Evolutionary conservation across 352 stramenopile genomes (phyloP).

Genomic region (Phytophthora podocarpi): DNA sequence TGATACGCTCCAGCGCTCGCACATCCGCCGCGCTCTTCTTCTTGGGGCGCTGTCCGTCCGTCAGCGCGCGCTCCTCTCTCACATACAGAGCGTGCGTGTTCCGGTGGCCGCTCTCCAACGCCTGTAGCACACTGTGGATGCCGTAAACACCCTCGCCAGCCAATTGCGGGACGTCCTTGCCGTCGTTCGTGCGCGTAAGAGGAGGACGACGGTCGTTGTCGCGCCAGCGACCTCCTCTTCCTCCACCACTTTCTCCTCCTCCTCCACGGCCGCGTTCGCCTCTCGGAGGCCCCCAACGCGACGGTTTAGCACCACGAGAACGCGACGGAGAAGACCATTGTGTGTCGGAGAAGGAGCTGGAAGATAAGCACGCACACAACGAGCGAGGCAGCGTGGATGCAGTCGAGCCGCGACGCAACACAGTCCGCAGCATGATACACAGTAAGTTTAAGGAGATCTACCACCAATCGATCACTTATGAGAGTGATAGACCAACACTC

Average conservation of each 20-base stretch:
- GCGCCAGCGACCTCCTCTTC: constrained; percentile 16
- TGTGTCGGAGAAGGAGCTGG: constrained; percentile 1
- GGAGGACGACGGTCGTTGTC: constrained; percentile 19
- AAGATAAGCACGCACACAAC: constrained; percentile 13
- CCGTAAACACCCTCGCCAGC: constrained; percentile 69
- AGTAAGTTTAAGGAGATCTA: background rate
- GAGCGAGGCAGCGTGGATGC: background rate
- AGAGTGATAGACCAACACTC: constrained; percentile 7
- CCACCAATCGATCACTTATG: background rate
- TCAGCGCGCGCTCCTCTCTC: constrained; percentile 34
- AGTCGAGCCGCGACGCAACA: background rate
- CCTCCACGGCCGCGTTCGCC: background rate
- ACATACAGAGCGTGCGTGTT: constrained; percentile 57
- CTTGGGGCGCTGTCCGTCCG: constrained; percentile 12
- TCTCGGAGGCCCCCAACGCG: constrained; percentile 4
- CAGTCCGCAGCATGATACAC: constrained; percentile 1
- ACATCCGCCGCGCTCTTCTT: constrained; percentile 46
- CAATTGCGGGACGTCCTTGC: constrained; percentile 54
- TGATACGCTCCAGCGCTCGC: constrained; percentile 50
- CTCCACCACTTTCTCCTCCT: too few species aligned
- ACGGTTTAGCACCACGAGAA: background rate
- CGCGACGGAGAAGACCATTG: constrained; percentile 16
- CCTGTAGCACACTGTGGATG: constrained; percentile 74
- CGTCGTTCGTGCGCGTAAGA: constrained; percentile 34
- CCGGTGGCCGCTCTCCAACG: constrained; percentile 63